Evolutionary conservation across 179 eudicot species (phyloP), one percentile per base, ranked within the genome.

Genomic region (Vitellaria paradoxa): DNA sequence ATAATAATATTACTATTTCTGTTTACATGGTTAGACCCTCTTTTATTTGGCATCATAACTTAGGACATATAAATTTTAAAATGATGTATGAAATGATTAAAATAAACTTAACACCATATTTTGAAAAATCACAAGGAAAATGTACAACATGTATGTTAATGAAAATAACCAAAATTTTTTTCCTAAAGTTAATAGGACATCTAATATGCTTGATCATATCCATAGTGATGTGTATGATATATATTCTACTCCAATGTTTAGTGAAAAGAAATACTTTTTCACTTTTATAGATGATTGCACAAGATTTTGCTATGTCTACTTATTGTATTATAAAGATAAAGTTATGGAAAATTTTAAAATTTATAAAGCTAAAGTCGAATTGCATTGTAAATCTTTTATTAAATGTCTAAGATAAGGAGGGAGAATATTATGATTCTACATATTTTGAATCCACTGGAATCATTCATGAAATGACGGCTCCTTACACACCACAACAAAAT

Each of bases 401-500:
- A 77, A 68, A 23, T 18, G 30, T 21, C 17, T 67, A 0, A 12
- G 66, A 76, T 42, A 68, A 30, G 18, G 73, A 67, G 2, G n/a
- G 62, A 3, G 55, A 68, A 68, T 77, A 20, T 77, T n/a, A n/a
- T n/a, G n/a, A n/a, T n/a, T n/a, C n/a, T n/a, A n/a, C n/a, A n/a
- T n/a, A n/a, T n/a, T n/a, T 18, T 77, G 65, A 77, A 21, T 53
- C 65, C 2, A 3, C 18, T 9, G 17, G 20, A 0, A n/a, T 77
- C 0, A 42, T 67, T 3, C 65, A 76, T 53, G 52, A 73, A 59
- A 8, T n/a, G 0, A 52, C 10, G 2, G 24, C 15, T 0, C 4
- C 17, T 6, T 76, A 52, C 26, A 56, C 56, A 18, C 64, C 73
- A 56, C 65, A 73, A 73, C 23, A 73, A 56, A 56, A 73, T 73